Conservation (phyloP, 371 early-diverging fungal species). For the Apophysomyces trapeziformis region DNA sequence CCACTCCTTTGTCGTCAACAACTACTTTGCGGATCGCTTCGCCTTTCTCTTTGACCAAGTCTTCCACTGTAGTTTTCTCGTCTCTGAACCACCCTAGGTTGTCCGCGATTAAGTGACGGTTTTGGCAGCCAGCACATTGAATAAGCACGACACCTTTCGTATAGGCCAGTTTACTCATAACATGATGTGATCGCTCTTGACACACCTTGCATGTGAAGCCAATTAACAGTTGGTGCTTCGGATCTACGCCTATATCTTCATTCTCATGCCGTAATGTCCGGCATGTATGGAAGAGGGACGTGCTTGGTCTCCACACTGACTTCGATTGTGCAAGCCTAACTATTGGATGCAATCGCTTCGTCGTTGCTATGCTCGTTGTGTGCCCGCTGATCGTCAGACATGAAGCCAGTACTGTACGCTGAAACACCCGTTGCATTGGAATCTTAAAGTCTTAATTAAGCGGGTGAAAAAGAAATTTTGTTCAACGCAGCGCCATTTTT, state of each 20-base stretch:
- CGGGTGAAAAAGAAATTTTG: too few species aligned
- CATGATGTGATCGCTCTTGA: constrained; percentile 78
- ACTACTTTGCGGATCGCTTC: constrained; percentile 65
- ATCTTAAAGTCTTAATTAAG: not conserved
- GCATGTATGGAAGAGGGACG: constrained; percentile 12
- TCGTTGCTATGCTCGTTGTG: not conserved
- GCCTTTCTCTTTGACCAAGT: constrained; percentile 83
- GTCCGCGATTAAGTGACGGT: constrained; percentile 94
- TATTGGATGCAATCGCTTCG: not conserved
- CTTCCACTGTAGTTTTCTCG: constrained; percentile 77
- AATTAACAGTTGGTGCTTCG: constrained; percentile 75
- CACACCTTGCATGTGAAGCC: constrained; percentile 97
- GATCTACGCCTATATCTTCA: constrained; percentile 25
- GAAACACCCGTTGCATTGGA: not conserved
- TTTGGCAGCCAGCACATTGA: constrained; percentile 90
- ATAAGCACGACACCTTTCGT: constrained; percentile 92
- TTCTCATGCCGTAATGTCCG: constrained; percentile 20
- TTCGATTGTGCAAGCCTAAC: not conserved
- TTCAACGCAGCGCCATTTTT: too few species aligned
- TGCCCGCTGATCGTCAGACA: not conserved
- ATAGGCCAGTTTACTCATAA: constrained; percentile 92
- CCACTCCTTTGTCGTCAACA: constrained; percentile 44
- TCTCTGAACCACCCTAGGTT: constrained; percentile 92
- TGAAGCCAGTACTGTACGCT: not conserved
- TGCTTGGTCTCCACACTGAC: not conserved